Percentiles rank a stretch among this genome's conserved stretches.
These are phyloP conservation scores for Thraustochytrium striatum DNA, from an alignment of 352 stramenopile genomes.

Conservation along the genomic window DNA sequence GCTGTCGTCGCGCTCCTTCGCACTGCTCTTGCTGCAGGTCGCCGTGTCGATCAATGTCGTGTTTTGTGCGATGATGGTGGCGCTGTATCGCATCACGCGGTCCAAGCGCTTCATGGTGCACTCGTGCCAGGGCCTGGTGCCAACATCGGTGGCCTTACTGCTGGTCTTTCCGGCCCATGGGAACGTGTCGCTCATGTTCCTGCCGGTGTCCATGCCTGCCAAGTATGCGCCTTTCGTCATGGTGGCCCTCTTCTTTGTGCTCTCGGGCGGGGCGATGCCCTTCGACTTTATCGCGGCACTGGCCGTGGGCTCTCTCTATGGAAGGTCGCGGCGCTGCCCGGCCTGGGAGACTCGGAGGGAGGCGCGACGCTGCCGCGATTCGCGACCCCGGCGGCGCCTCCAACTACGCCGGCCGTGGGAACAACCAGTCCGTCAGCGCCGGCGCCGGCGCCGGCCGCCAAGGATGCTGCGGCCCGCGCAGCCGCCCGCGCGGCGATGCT, in stretches of 20 bases:
- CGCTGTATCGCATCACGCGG: not conserved
- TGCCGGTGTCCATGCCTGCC: not conserved
- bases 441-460: not conserved
- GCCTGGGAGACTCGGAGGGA: not conserved
- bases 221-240: not conserved
- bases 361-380: not conserved
- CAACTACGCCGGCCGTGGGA: not conserved
- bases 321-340: too few relatives aligned
- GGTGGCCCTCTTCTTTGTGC: not conserved
- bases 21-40: not conserved
- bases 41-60: slow-evolving; percentile 32
- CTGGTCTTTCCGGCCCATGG: not conserved
- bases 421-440: too few relatives aligned
- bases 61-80: slow-evolving; percentile 8
- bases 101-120: not conserved
- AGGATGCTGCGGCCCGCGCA: not conserved
- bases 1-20: not conserved
- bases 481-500: too few relatives aligned
- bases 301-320: slow-evolving; percentile 9
- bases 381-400: not conserved
- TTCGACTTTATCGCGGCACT: slow-evolving; percentile 23
- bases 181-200: not conserved
- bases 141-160: slow-evolving; percentile 12
- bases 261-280: slow-evolving; percentile 1
- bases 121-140: slow-evolving; percentile 20